phyloP scores from a whole-genome alignment of 345 rosid species.

The Acer saccharum region DNA sequence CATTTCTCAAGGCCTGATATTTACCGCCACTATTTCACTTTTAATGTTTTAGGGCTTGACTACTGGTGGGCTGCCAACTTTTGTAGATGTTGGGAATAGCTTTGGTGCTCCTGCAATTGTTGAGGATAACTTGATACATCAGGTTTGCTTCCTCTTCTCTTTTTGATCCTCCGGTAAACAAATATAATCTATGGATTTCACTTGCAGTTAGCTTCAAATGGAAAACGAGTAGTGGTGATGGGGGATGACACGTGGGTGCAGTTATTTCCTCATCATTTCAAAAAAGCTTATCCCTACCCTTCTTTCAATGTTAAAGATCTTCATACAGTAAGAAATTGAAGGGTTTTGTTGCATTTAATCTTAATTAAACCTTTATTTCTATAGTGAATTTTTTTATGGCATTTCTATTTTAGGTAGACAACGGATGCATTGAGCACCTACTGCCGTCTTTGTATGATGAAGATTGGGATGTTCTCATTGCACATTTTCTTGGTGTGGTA shows the following conservation, averaged over 20 bases:
- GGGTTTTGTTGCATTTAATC: neutral
- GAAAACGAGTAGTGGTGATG: constrained; percentile 89
- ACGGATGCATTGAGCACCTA: constrained; percentile 85
- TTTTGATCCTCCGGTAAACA: neutral
- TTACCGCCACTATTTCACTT: neutral
- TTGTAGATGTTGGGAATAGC: constrained; percentile 90
- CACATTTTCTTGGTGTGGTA: constrained; percentile 98
- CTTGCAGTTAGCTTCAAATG: constrained; percentile 66
- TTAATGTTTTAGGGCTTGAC: constrained; percentile 67
- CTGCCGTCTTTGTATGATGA: constrained; percentile 69
- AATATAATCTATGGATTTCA: neutral
- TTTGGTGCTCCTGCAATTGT: constrained; percentile 93
- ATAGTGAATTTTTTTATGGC: neutral
- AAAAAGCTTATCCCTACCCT: constrained; percentile 83
- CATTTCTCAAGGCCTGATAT: neutral
- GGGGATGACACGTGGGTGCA: constrained; percentile 97
- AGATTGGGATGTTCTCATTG: constrained; percentile 96
- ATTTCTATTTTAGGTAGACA: constrained; percentile 62
- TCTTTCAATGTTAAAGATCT: constrained; percentile 95
- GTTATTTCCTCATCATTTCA: constrained; percentile 87
- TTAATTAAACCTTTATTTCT: neutral
- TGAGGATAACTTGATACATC: constrained; percentile 83
- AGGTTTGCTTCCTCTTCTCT: constrained; percentile 40
- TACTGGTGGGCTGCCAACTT: constrained; percentile 94
- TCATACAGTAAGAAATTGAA: constrained; percentile 59